phyloP scores from a whole-genome alignment of 2,329 filamentous ascomycete genomes.

The Cladophialophora yegresii region DNA sequence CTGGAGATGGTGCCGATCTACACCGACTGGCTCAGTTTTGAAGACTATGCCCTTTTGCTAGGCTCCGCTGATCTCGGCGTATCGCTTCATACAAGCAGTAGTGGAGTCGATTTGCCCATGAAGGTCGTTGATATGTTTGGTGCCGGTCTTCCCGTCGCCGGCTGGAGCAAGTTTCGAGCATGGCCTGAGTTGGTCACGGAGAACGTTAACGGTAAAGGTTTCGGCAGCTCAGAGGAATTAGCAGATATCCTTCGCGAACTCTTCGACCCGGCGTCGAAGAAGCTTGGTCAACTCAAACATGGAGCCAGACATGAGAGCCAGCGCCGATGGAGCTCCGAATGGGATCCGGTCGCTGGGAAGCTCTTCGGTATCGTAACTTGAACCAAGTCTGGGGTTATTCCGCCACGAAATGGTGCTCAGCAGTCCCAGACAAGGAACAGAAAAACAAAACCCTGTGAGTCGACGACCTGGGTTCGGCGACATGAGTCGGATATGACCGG shows the following conservation, averaged over 20 bases:
- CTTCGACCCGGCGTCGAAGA: slow-evolving; percentile 56
- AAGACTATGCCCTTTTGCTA: slow-evolving; percentile 81
- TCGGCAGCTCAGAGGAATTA: slow-evolving; percentile 70
- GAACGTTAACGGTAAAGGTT: slow-evolving; percentile 81
- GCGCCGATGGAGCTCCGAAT: slow-evolving; percentile 87
- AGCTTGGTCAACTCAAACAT: slow-evolving; percentile 63
- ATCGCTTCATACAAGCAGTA: slow-evolving; percentile 88
- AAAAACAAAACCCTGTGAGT: not conserved
- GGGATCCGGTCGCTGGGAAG: slow-evolving; percentile 77
- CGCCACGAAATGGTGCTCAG: not conserved
- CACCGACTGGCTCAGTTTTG: slow-evolving; percentile 81
- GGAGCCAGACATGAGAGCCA: slow-evolving; percentile 75
- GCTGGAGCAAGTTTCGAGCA: slow-evolving; percentile 82
- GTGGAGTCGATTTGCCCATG: slow-evolving; percentile 95
- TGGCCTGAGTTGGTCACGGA: slow-evolving; percentile 90
- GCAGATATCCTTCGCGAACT: slow-evolving; percentile 64
- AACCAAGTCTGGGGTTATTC: not conserved
- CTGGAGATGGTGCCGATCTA: slow-evolving; percentile 70
- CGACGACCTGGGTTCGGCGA: not conserved
- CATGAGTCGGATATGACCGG: not conserved
- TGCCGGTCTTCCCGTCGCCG: slow-evolving; percentile 83
- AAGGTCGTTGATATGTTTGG: slow-evolving; percentile 99
- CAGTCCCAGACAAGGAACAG: not conserved
- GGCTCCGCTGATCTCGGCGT: slow-evolving; percentile 86
- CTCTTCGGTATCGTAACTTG: slow-evolving; percentile 59